Conservation (phyloP, 2,329 filamentous ascomycete species). For the Colletotrichum phormii region DNA sequence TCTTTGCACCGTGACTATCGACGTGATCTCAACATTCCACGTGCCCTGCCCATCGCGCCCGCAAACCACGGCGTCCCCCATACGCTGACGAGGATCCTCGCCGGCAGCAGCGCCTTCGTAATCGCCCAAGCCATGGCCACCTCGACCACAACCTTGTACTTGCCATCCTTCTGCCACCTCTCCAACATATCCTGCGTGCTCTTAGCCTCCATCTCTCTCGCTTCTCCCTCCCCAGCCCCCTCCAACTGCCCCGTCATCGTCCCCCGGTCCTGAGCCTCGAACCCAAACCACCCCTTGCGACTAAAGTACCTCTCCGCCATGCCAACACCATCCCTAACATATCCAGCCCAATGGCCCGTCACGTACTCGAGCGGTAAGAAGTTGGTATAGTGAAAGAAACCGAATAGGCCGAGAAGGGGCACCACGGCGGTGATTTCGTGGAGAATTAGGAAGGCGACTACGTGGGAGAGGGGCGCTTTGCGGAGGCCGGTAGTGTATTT, state of each 20-base stretch:
- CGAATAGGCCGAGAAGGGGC: conserved; percentile 80
- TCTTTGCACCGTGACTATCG: conserved; percentile 29
- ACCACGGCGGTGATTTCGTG: conserved; percentile 92
- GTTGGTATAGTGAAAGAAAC: conserved; percentile 81
- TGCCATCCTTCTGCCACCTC: conserved; percentile 54
- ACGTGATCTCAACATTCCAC: conserved; percentile 45
- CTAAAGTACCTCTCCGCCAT: conserved; percentile 83
- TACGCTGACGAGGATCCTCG: conserved; percentile 81
- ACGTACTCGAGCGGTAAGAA: conserved; percentile 74
- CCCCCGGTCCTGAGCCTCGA: conserved; percentile 53
- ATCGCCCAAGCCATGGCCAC: conserved; percentile 92
- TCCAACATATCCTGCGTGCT: conserved; percentile 46
- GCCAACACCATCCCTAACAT: conserved; percentile 72
- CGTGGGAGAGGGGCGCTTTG: conserved; percentile 82
- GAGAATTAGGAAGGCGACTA: conserved; percentile 87
- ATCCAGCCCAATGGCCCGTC: conserved; percentile 60
- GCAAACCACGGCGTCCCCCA: conserved; percentile 97
- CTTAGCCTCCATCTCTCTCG: conserved; percentile 42
- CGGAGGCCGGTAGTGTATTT: conserved; percentile 77
- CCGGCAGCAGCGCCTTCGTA: conserved; percentile 85
- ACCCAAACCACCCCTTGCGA: conserved; percentile 84
- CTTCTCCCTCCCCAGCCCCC: conserved; percentile 35
- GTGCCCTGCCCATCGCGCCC: conserved; percentile 64
- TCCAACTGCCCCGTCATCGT: conserved; percentile 38
- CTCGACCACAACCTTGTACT: conserved; percentile 70